Conservation (phyloP, 805 yeast genomes). For the Cyberlindnera maclurae region DNA sequence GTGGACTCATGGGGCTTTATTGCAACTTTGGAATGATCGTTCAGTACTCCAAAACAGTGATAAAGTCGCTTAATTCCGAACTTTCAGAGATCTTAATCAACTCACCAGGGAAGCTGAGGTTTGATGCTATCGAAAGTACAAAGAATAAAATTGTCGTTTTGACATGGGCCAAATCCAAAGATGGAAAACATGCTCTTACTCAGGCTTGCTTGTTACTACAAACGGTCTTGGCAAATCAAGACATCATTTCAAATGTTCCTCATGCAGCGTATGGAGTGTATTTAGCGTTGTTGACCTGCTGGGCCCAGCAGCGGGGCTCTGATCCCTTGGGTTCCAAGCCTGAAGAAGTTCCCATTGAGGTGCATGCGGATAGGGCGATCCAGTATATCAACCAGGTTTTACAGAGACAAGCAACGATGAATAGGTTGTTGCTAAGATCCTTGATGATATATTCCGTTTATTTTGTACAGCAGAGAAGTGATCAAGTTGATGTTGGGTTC, state of each 20-base stretch:
- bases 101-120: conserved; percentile 8
- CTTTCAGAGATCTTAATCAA: conserved; percentile 1
- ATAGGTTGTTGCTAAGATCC: neutral
- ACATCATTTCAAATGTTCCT: conserved; percentile 19
- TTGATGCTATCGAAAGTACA: conserved; percentile 10
- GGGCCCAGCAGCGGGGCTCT: conserved; percentile 9
- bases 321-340: neutral
- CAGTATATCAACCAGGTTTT: neutral
- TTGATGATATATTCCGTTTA: conserved; percentile 1
- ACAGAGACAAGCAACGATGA: neutral
- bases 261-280: conserved; percentile 20
- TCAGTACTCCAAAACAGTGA: conserved; percentile 9
- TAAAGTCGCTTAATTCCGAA: conserved; percentile 3
- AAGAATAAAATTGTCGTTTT: conserved; percentile 7
- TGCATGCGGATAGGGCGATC: neutral
- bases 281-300: conserved; percentile 15
- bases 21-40: conserved; percentile 20
- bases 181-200: conserved; percentile 22
- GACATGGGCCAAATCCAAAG: conserved; percentile 24
- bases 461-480: neutral
- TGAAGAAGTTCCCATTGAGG: neutral
- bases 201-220: conserved; percentile 26
- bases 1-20: conserved; percentile 24
- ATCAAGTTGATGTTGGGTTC: conserved; percentile 2
- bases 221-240: conserved; percentile 20